These are phyloP conservation scores for Acacia pycnantha DNA, from an alignment of 331 rosid species.

Conservation along the genomic window DNA sequence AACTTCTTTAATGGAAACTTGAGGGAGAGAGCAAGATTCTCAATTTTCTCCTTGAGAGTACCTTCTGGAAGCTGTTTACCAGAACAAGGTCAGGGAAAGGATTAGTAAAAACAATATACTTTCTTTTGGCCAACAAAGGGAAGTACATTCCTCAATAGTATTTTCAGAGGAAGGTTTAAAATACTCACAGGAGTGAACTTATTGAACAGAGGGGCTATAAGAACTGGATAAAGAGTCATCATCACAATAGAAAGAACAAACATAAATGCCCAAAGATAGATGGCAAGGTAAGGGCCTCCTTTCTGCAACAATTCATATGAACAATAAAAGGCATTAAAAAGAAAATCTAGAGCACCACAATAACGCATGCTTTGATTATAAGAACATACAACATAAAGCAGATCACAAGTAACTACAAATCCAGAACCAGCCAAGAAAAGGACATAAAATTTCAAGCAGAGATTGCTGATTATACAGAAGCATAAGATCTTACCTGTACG, in stretches of 20 bases:
- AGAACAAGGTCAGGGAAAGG: constrained; percentile 28
- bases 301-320: constrained; percentile 61
- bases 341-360: neutral
- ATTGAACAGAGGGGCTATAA: constrained; percentile 95
- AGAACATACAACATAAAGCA: constrained; percentile 1
- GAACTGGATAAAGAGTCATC: constrained; percentile 91
- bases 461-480: constrained; percentile 11
- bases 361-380: neutral
- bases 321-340: constrained; percentile 24
- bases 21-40: constrained; percentile 88
- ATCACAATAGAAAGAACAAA: constrained; percentile 85
- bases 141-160: neutral
- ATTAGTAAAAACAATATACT: constrained; percentile 11
- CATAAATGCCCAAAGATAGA: constrained; percentile 96
- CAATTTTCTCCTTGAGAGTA: constrained; percentile 85
- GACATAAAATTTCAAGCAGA: constrained; percentile 5
- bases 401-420: constrained; percentile 3
- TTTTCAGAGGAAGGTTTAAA: neutral
- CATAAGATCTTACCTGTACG: constrained; percentile 63
- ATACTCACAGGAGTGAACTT: constrained; percentile 91
- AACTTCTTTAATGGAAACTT: constrained; percentile 88
- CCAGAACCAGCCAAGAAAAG: neutral
- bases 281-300: constrained; percentile 97
- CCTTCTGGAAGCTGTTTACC: constrained; percentile 85
- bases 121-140: neutral